Percentiles rank a stretch among this genome's conserved stretches.
Conservation (phyloP, 1,284 basidiomycete genomes). For the Leccinum subfulvum region DNA sequence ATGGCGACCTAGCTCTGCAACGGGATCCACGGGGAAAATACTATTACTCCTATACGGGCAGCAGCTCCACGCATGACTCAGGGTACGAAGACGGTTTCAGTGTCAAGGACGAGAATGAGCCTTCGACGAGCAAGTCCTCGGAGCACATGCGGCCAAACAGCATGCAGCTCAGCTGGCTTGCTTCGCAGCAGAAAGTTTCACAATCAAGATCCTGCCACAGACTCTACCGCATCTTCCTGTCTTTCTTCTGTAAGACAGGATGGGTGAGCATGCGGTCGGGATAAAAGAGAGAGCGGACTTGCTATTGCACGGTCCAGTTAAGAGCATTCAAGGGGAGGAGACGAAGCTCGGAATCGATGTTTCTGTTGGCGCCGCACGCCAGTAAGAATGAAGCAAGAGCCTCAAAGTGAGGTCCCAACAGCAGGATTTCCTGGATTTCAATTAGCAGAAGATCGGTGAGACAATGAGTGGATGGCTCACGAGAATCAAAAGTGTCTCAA, state of each 20-base stretch:
- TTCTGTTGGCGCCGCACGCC: slow-evolving; percentile 77
- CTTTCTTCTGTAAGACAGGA: slow-evolving; percentile 72
- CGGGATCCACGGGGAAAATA: slow-evolving; percentile 67
- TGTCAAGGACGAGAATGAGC: slow-evolving; percentile 33
- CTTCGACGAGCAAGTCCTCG: slow-evolving; percentile 20
- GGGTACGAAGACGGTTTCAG: slow-evolving; percentile 49
- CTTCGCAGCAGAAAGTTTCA: slow-evolving; percentile 42
- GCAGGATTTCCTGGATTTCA: slow-evolving; percentile 76
- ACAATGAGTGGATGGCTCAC: slow-evolving; percentile 40
- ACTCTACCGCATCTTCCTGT: slow-evolving; percentile 40
- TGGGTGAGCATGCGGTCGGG: not conserved
- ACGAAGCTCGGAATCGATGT: slow-evolving; percentile 80
- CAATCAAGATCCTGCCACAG: slow-evolving; percentile 17
- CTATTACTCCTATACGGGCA: slow-evolving; percentile 69
- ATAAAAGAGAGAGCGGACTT: slow-evolving; percentile 15
- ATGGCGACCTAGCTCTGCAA: slow-evolving; percentile 64
- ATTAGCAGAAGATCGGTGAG: not conserved
- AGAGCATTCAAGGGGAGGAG: slow-evolving; percentile 93
- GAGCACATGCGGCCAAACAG: slow-evolving; percentile 52
- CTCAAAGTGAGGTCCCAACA: slow-evolving; percentile 86
- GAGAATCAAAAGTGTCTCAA: slow-evolving; percentile 93
- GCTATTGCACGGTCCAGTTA: slow-evolving; percentile 96
- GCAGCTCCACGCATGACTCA: slow-evolving; percentile 49
- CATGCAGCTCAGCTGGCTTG: slow-evolving; percentile 62
- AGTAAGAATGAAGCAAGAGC: slow-evolving; percentile 91